These are phyloP conservation scores for Xylaria arbuscula DNA, from an alignment of 2,329 filamentous ascomycete species.

Conservation along the genomic window DNA sequence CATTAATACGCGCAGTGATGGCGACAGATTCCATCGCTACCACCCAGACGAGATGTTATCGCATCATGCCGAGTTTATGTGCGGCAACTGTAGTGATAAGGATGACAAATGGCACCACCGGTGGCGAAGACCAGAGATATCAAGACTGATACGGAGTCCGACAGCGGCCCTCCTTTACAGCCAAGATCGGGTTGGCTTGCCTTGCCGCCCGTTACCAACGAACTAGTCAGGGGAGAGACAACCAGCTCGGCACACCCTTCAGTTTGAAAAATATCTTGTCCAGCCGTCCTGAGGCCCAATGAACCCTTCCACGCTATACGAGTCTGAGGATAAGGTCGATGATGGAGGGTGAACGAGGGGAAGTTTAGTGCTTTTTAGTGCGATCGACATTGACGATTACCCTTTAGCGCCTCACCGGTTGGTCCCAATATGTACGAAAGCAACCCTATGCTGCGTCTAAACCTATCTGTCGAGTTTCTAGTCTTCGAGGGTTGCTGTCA, in stretches of 20 bases:
- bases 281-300: slow-evolving; percentile 2
- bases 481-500: slow-evolving; percentile 9
- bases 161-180: slow-evolving; percentile 41
- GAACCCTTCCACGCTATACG: slow-evolving; percentile 6
- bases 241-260: neutral
- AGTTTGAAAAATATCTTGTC: neutral
- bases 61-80: slow-evolving; percentile 5
- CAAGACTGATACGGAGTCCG: slow-evolving; percentile 32
- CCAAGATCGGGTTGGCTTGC: slow-evolving; percentile 18
- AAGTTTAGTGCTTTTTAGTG: slow-evolving; percentile 21
- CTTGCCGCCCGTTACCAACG: slow-evolving; percentile 7
- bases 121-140: slow-evolving; percentile 28
- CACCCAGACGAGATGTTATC: slow-evolving; percentile 26
- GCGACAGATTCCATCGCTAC: slow-evolving; percentile 1
- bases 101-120: slow-evolving; percentile 18
- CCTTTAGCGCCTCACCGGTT: slow-evolving; percentile 32
- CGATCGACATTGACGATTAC: slow-evolving; percentile 33
- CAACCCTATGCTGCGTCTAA: slow-evolving; percentile 33
- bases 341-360: slow-evolving; percentile 33
- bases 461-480: slow-evolving; percentile 15
- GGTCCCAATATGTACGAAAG: slow-evolving; percentile 25
- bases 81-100: slow-evolving; percentile 27
- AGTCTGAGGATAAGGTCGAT: slow-evolving; percentile 19
- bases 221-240: slow-evolving; percentile 12
- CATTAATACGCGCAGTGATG: slow-evolving; percentile 14